These are phyloP conservation scores for Coemansia sp. DNA, from an alignment of 192 early-diverging fungal genomes.

Conservation along the genomic window DNA sequence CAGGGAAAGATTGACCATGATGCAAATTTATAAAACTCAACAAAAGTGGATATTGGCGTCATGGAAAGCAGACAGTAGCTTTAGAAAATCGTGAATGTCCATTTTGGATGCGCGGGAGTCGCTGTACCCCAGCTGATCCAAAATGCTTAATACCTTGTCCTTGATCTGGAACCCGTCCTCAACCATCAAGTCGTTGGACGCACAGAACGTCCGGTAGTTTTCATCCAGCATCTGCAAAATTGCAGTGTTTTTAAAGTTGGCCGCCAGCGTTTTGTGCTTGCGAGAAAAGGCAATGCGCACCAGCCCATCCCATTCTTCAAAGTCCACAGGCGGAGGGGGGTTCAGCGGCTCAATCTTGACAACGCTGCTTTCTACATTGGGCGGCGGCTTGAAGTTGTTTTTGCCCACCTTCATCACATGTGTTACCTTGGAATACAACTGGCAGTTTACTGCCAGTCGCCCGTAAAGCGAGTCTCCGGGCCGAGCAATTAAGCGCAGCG, in stretches of 20 bases:
- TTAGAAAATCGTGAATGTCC: conserved; percentile 93
- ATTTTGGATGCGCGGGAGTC: conserved; percentile 84
- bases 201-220: conserved; percentile 93
- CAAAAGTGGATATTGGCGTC: conserved; percentile 90
- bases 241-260: conserved; percentile 85
- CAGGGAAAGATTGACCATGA: conserved; percentile 77
- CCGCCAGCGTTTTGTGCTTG: conserved; percentile 90
- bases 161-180: conserved; percentile 88
- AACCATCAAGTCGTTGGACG: conserved; percentile 73
- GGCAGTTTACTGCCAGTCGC: conserved; percentile 88
- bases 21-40: conserved; percentile 30
- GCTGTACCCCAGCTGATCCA: conserved; percentile 65
- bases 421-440: conserved; percentile 89
- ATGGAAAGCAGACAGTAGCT: conserved; percentile 84
- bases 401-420: conserved; percentile 97
- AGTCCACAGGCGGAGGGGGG: conserved; percentile 92
- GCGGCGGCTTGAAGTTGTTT: conserved; percentile 98
- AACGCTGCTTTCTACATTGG: conserved; percentile 93
- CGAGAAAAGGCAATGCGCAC: conserved; percentile 88
- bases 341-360: conserved; percentile 91
- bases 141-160: conserved; percentile 67
- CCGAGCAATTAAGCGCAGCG: conserved; percentile 88
- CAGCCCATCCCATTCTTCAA: conserved; percentile 96
- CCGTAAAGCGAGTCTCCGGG: conserved; percentile 92
- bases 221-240: conserved; percentile 89